Evolutionary conservation across 768 basidiomycete species (phyloP), one percentile per base, ranked within the genome.

Genomic region (Pleurotus giganteus): DNA sequence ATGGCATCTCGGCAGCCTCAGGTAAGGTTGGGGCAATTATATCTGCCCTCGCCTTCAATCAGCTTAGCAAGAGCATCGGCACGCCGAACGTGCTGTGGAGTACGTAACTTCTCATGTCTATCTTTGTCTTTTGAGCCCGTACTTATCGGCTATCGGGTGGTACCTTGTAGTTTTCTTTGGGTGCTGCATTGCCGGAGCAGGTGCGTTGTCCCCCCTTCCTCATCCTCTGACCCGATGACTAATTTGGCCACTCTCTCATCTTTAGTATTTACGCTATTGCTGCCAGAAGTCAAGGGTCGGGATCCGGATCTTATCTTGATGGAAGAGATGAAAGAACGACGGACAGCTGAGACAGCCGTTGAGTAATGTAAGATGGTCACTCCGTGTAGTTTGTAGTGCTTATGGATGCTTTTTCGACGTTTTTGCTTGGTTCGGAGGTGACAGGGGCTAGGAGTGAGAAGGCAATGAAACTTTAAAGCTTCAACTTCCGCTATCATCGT

Each of bases 1-100:
- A 91, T 64, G 90, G 90, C 26, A 71, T 89, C 11, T 84, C 82
- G 1, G 89, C 90, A 2, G 90, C 88, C 0, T 71, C 71, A 36
- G 90, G 90, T 17, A 91, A 92, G 65, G 74, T 71, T 0, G 90
- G 89, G 50, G 90, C 89, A 0, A 89, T 92, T 74, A 78, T 90
- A 59, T 83, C 85, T 9, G 84, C 86, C 1, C 79, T 90, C 39
- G 87, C 75, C 1, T 90, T 91, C 74, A 89, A 88, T 68, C 71
- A 76, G 1, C 74, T 90, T 27, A 79, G 75, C 21, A 61, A 77
- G 41, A 64, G 71, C n/a, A 80, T 89, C 56, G 89, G 89, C 15
- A 87, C 84, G 6, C 79, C 84, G 0, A 69, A 67, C 43, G 79
- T 86, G 6, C 75, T 91, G 4, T 90, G 89, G 87, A 89, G 87